Evolutionary conservation across 1,284 basidiomycete genomes (phyloP).

Genomic region (Vanrija pseudolonga): DNA sequence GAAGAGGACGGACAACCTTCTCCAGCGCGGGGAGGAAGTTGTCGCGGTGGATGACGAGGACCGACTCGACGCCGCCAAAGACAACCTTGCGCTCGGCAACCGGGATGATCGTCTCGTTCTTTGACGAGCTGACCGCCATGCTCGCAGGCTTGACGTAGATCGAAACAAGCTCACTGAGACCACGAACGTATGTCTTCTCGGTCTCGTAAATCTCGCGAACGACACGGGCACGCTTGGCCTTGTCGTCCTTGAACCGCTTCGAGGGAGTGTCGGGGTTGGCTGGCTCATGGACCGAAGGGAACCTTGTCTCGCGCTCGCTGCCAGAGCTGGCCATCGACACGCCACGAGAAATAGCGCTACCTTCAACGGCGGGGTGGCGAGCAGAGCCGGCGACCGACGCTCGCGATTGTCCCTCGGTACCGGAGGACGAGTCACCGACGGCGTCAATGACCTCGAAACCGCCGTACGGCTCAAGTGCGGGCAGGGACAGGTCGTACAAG

Average conservation of each 20-base stretch:
- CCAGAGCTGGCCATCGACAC: constrained; percentile 21
- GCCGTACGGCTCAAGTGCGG: constrained; percentile 38
- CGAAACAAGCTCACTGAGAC: constrained; percentile 84
- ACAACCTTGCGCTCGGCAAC: constrained; percentile 80
- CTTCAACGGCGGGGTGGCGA: constrained; percentile 1
- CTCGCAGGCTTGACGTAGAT: constrained; percentile 89
- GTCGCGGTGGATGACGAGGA: constrained; percentile 87
- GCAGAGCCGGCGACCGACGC: too few relatives aligned
- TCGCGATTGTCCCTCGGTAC: too few relatives aligned
- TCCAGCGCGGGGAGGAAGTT: constrained; percentile 89
- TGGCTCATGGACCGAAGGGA: not conserved
- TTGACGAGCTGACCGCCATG: constrained; percentile 61
- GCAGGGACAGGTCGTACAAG: constrained; percentile 73
- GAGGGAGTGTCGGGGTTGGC: not conserved
- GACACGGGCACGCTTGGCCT: constrained; percentile 69
- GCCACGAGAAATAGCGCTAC: constrained; percentile 13
- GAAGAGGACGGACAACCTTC: constrained; percentile 63
- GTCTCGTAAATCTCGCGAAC: constrained; percentile 87
- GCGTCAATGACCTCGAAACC: constrained; percentile 40
- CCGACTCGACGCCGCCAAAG: constrained; percentile 83
- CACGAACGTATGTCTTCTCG: constrained; percentile 91
- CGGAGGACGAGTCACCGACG: not conserved
- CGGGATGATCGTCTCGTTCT: constrained; percentile 66
- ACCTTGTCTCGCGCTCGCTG: constrained; percentile 17
- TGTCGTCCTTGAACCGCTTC: constrained; percentile 83